These are phyloP conservation scores for Plantago ovata DNA, from an alignment of 257 asterid genomes.

Conservation along the genomic window DNA sequence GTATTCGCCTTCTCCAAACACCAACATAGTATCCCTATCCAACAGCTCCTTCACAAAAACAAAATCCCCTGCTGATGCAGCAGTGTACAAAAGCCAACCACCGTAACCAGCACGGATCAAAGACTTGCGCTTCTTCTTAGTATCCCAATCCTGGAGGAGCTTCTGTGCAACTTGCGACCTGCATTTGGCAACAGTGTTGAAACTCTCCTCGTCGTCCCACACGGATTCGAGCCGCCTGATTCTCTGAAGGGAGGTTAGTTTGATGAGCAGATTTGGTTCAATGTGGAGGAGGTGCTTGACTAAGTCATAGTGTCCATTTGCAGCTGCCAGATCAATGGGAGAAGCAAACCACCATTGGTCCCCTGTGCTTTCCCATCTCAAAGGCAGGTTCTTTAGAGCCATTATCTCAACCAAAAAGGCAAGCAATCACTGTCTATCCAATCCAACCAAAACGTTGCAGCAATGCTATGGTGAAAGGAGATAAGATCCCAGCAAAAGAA, in stretches of 20 bases:
- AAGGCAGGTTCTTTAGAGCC: slow-evolving; percentile 55
- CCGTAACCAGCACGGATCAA: slow-evolving; percentile 87
- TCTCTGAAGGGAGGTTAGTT: slow-evolving; percentile 76
- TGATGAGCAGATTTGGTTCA: slow-evolving; percentile 78
- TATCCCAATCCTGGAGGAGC: slow-evolving; percentile 58
- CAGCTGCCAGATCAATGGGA: slow-evolving; percentile 96
- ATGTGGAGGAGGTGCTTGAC: slow-evolving; percentile 74
- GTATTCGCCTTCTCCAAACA: slow-evolving; percentile 94
- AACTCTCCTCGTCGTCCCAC: slow-evolving; percentile 74
- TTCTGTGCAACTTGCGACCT: slow-evolving; percentile 62
- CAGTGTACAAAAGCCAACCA: slow-evolving; percentile 95
- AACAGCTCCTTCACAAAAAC: slow-evolving; percentile 55
- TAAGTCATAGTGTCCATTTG: slow-evolving; percentile 86
- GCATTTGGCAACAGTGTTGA: slow-evolving; percentile 55
- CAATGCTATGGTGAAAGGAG: not conserved
- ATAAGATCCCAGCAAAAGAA: not conserved
- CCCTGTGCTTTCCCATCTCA: slow-evolving; percentile 88
- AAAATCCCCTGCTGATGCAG: slow-evolving; percentile 80
- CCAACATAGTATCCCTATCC: slow-evolving; percentile 62
- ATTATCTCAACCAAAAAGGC: slow-evolving; percentile 8
- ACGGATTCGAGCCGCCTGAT: slow-evolving; percentile 80
- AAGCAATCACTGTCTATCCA: too few relatives aligned
- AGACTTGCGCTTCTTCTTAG: slow-evolving; percentile 51
- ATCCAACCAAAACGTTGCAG: not conserved
- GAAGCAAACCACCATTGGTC: slow-evolving; percentile 99